Evolutionary conservation across 2,329 filamentous ascomycete species (phyloP), one percentile per base, ranked within the genome.

Genomic region (Fusarium sp.): DNA sequence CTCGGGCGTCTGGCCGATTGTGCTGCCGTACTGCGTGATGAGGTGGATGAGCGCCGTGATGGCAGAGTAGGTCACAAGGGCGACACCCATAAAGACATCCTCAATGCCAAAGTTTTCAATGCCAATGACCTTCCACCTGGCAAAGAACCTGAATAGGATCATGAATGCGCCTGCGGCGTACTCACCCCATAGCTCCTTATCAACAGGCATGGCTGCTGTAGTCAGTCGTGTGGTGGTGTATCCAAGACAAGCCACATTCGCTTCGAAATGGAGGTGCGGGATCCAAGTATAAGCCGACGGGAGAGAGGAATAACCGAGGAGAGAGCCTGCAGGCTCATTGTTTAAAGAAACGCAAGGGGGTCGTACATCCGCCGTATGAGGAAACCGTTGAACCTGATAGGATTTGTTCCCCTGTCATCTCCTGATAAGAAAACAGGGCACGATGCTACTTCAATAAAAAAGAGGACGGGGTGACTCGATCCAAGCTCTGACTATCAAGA

Each of bases 1-100:
- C 46, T 63, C 61, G 24, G 46, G 31, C 24, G 61, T 63, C 35
- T 63, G 61, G 44, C 61, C 61, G 61, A 57, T 57, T 22, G 24
- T 42, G 46, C 61, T 57, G 17, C 61, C 61, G 49, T 56, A 24
- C 20, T 31, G 24, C 24, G 35, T 42, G 49, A 57, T 63, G 22
- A 56, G 35, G 24, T 63, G 24, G 46, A 63, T 56, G 35, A 63
- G 31, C 22, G 22, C 49, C 4, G 46, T 56, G 46, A 56, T 42
- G 27, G 17, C 33, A 3, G 61, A 56, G 33, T 62, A 62, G 5
- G 22, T 40, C 33, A 55, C 10, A 5, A 62, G n/a, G 5, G 60
- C 60, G 20, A 61, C 16, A 3, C 46, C n/a, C 29, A 61, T 49
- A 3, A 49, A 33, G 40, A 6, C 4, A 31, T 61, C 58, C 27